Base-by-base conservation (phyloP, 139 green algal species). In the Picochlorum sp. region DNA sequence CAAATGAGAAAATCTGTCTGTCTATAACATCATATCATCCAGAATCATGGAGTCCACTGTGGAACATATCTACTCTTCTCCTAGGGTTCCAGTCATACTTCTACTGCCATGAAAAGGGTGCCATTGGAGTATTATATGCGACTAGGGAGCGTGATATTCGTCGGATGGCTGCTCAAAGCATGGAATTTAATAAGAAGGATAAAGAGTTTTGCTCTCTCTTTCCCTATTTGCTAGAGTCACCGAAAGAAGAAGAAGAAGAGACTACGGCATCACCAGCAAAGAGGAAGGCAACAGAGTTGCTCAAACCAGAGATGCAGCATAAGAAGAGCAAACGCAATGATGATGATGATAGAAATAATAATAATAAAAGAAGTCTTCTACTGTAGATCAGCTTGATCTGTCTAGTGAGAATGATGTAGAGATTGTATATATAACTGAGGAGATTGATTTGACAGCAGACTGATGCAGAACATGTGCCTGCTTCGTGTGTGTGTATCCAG, bases 191-290 rank as follows among this genome's bases (percentile, higher is more conserved):
- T 66, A 60, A 67, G 37, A 61, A 62, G 47, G 86, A 79, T 65
- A 57, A 78, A 3, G 80, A 63, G 14, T 95, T 95, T 76, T 44
- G 75, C 3, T 86, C 88, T 70, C 68, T 95, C 11, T 95, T 94
- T 62, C 87, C 88, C 0, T 62, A 86, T 4, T 86, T 73, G 69
- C 54, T 84, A 6, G 70, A 84, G 51, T 52, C 72, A 69, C 60
- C 71, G 24, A 61, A 83, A 49, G 49, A 69, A 58, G 66, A 69
- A 58, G 66, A 69, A 28, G 24, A 28, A 28, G 24, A 28, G 24
- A 28, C 24, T 28, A 4, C 24, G 24, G 24, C 24, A 28, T 28
- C 24, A 28, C 24, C 24, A 28, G 3, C 24, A 44, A 23, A 8
- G 6, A 55, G 30, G 18, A 50, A 68, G 45, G 52, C 28, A 30